These are phyloP conservation scores for Schizochytrium sp. DNA, from an alignment of 108 stramenopile species.

Conservation along the genomic window DNA sequence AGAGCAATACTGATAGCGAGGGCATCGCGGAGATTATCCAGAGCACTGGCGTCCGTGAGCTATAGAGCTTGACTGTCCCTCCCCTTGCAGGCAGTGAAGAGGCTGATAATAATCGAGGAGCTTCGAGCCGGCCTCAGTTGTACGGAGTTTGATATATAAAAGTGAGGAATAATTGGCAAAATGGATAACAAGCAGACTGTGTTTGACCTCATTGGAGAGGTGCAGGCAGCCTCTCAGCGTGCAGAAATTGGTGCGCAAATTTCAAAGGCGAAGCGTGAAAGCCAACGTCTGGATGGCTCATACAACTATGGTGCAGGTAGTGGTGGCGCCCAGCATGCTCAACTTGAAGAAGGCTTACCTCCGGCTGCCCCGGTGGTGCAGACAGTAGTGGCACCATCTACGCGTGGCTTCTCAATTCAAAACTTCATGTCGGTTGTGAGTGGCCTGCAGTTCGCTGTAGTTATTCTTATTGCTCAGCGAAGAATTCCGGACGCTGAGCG, in stretches of 20 bases:
- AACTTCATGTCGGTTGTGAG: slow-evolving; percentile 22
- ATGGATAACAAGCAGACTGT: not conserved
- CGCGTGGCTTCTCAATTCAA: not conserved
- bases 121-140: too few relatives aligned
- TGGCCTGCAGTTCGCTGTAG: slow-evolving; percentile 43
- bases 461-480: slow-evolving; percentile 51
- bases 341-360: not conserved
- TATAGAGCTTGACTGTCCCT: too few relatives aligned
- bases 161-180: not conserved
- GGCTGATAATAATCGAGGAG: too few relatives aligned
- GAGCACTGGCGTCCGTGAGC: too few relatives aligned
- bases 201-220: not conserved
- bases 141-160: not conserved
- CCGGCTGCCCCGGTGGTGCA: too few relatives aligned
- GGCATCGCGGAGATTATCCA: too few relatives aligned
- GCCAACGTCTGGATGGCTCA: too few relatives aligned
- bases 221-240: slow-evolving; percentile 45
- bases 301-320: not conserved
- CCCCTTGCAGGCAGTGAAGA: too few relatives aligned
- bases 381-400: not conserved
- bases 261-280: not conserved
- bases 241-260: slow-evolving; percentile 19
- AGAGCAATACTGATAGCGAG: too few relatives aligned
- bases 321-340: not conserved
- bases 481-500: slow-evolving; percentile 9